phyloP scores from a whole-genome alignment of 2,329 filamentous ascomycete genomes.

The Periconia sp. region DNA sequence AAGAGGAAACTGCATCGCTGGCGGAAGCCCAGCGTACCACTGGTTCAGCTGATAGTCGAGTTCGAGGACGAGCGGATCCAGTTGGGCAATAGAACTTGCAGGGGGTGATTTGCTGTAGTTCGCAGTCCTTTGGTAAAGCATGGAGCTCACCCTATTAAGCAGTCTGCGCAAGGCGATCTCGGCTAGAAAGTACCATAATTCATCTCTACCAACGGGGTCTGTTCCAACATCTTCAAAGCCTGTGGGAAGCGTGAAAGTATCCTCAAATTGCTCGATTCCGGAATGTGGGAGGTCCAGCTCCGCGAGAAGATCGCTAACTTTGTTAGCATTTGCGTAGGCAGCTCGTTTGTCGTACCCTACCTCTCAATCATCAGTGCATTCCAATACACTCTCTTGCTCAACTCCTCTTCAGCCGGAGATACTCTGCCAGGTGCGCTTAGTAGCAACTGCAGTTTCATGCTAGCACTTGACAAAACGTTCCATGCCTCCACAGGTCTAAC shows the following conservation, averaged over 20 bases:
- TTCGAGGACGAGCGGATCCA: slow-evolving; percentile 79
- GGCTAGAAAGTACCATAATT: slow-evolving; percentile 85
- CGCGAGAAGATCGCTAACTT: slow-evolving; percentile 68
- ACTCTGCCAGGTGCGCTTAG: slow-evolving; percentile 76
- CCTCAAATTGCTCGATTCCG: slow-evolving; percentile 81
- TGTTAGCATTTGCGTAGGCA: slow-evolving; percentile 1
- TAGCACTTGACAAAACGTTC: slow-evolving; percentile 79
- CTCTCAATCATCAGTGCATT: slow-evolving; percentile 80
- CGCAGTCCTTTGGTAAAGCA: slow-evolving; percentile 75
- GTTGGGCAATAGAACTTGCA: slow-evolving; percentile 71
- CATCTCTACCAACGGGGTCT: slow-evolving; percentile 72
- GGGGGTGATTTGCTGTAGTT: slow-evolving; percentile 40
- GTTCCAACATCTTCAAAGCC: slow-evolving; percentile 75
- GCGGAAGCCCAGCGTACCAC: slow-evolving; percentile 81
- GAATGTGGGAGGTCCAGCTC: slow-evolving; percentile 84
- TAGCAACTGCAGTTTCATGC: slow-evolving; percentile 80
- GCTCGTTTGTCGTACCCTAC: slow-evolving; percentile 14
- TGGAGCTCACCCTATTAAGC: slow-evolving; percentile 78
- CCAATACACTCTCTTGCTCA: slow-evolving; percentile 83
- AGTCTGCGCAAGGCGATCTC: slow-evolving; percentile 80
- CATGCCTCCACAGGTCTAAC: slow-evolving; percentile 83
- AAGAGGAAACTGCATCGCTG: slow-evolving; percentile 78
- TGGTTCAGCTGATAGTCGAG: slow-evolving; percentile 83
- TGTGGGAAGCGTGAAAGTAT: slow-evolving; percentile 77
- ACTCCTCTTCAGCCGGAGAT: slow-evolving; percentile 71